These are phyloP conservation scores for Phytopythium kandeliae DNA, from an alignment of 352 stramenopile genomes.

Conservation along the genomic window DNA sequence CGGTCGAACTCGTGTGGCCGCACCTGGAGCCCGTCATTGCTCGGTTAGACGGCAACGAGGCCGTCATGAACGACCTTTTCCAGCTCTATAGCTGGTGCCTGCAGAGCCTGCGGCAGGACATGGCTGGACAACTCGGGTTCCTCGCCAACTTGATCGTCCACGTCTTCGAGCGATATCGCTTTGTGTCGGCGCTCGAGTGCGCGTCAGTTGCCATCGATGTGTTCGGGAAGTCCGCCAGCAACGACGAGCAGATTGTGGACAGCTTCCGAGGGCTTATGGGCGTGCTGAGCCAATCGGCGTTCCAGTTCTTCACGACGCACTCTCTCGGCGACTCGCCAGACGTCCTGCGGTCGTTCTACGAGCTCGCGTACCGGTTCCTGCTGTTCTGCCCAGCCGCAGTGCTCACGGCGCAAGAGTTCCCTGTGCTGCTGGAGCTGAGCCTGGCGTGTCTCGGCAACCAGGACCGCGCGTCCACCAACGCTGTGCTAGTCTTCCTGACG, in stretches of 20 bases:
- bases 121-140: slow-evolving; percentile 36
- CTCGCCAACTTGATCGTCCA: slow-evolving; percentile 53
- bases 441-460: slow-evolving; percentile 58
- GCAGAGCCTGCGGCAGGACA: slow-evolving; percentile 53
- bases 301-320: slow-evolving; percentile 57
- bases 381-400: slow-evolving; percentile 65
- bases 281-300: slow-evolving; percentile 50
- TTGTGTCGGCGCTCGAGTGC: slow-evolving; percentile 61
- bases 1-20: slow-evolving; percentile 48
- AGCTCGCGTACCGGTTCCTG: slow-evolving; percentile 63
- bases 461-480: slow-evolving; percentile 58
- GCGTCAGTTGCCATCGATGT: slow-evolving; percentile 60
- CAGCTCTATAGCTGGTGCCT: slow-evolving; percentile 70
- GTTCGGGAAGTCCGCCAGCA: slow-evolving; percentile 39
- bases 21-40: slow-evolving; percentile 41
- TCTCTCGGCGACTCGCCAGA: slow-evolving; percentile 54
- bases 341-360: slow-evolving; percentile 59
- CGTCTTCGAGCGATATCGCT: slow-evolving; percentile 50
- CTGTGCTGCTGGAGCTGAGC: slow-evolving; percentile 51
- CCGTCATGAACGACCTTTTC: slow-evolving; percentile 50
- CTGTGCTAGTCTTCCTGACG: slow-evolving; percentile 60
- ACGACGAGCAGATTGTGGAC: slow-evolving; percentile 30
- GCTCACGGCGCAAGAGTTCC: slow-evolving; percentile 47
- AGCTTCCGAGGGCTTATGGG: slow-evolving; percentile 56
- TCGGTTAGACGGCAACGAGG: slow-evolving; percentile 33